Percentiles rank a stretch among this genome's conserved stretches.
Conservation (phyloP, 768 basidiomycete genomes). For the Neoboletus brunneissimus region DNA sequence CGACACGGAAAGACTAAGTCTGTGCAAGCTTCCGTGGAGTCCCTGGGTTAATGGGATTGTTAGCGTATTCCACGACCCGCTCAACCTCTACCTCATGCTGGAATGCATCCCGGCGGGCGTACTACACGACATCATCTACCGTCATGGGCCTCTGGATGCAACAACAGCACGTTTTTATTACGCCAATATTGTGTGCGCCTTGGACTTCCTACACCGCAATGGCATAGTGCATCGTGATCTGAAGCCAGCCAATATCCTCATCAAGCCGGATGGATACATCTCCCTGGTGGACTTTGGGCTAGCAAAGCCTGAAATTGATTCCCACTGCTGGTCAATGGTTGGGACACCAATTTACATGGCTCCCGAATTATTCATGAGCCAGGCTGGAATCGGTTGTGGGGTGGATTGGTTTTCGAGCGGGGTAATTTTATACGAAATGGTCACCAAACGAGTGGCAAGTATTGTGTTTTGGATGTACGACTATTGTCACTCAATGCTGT, state of each 20-base stretch:
- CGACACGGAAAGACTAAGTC: conserved; percentile 41
- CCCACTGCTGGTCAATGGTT: conserved; percentile 33
- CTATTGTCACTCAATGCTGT: neutral
- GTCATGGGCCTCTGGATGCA: conserved; percentile 31
- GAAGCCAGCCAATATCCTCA: conserved; percentile 56
- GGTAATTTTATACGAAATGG: conserved; percentile 52
- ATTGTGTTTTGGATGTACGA: neutral
- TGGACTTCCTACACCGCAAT: conserved; percentile 45
- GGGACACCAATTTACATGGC: conserved; percentile 51
- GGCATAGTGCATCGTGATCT: conserved; percentile 54
- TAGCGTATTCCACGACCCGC: conserved; percentile 43
- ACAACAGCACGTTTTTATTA: conserved; percentile 48
- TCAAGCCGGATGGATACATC: conserved; percentile 56
- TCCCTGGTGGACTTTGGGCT: conserved; percentile 51
- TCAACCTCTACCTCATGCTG: conserved; percentile 49
- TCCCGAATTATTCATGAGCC: conserved; percentile 41
- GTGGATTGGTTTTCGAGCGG: conserved; percentile 60
- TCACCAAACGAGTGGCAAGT: conserved; percentile 36
- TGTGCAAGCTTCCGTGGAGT: conserved; percentile 48
- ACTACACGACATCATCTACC: conserved; percentile 38
- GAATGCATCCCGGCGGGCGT: conserved; percentile 49
- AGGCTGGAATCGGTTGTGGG: conserved; percentile 25
- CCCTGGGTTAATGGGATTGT: conserved; percentile 51
- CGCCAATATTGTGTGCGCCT: conserved; percentile 49
- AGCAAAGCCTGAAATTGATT: conserved; percentile 22